Evolutionary conservation across 2,329 filamentous ascomycete species (phyloP).

Genomic region (Fusarium caatingaense): DNA sequence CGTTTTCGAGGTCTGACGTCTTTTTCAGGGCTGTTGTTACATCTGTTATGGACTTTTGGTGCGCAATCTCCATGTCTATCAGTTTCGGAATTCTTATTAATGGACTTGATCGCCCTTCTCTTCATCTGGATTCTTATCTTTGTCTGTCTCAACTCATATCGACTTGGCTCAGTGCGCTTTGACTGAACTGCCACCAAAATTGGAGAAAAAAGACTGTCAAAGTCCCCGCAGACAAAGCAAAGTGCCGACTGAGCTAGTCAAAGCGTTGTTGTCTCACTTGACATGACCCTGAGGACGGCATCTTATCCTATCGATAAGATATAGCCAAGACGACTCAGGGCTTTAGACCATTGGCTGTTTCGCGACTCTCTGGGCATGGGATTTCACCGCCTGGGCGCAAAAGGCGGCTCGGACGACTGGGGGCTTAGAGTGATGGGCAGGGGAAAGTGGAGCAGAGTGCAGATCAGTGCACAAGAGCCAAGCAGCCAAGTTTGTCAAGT

Average conservation of each 20-base stretch:
- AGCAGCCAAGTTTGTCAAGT: neutral
- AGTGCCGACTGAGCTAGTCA: neutral
- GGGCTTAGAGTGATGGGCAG: conserved; percentile 1
- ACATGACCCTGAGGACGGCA: neutral
- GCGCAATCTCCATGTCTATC: neutral
- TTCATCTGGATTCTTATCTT: no score
- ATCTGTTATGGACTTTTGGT: neutral
- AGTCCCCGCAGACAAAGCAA: neutral
- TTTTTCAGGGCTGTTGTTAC: conserved; percentile 1
- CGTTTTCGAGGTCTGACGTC: neutral
- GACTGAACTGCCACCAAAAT: neutral
- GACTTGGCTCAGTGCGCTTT: neutral
- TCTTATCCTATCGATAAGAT: neutral
- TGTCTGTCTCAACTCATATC: neutral
- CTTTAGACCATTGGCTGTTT: neutral
- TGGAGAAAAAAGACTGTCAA: neutral
- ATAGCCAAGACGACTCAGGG: neutral
- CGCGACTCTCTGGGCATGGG: neutral
- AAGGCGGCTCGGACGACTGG: neutral
- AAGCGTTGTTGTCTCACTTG: neutral
- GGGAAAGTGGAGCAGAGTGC: neutral
- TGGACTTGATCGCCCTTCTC: neutral
- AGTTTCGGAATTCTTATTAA: neutral
- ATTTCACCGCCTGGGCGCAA: conserved; percentile 13
- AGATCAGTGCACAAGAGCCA: neutral